Evolutionary conservation across 345 rosid species (phyloP), one percentile per base, ranked within the genome.

Genomic region (Sisymbrium altissimum): DNA sequence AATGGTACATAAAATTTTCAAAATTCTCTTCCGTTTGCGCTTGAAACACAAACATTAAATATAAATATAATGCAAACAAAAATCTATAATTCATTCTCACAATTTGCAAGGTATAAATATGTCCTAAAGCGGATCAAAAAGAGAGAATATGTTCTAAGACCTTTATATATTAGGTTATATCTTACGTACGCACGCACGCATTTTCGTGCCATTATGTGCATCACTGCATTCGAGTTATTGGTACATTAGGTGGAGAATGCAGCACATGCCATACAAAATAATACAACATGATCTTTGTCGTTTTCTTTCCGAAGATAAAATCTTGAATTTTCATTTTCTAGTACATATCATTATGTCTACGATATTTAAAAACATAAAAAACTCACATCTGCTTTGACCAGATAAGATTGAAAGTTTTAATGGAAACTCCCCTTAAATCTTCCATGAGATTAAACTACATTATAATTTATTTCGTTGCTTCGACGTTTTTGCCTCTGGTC

Each of bases 371-470:
- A 48, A 32, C n/a, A 7, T 19, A 12, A 30, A 46, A 27, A 33
- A 25, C 19, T 64, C 48, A 15, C 43, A 38, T 58, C 53, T 74
- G 43, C 29, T 66, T 67, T 76, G 80, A 76, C 75, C 59, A 53
- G 59, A 54, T 62, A 53, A 43, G 41, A 35, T 33, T 69, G 64
- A 54, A 69, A 32, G 39, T 29, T 44, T 36, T 40, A 19, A 41
- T 29, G 46, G 52, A 46, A 53, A 21, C 7, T 55, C 7, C 61
- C 35, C 3, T 9, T 8, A 7, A 53, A 30, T 0, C 33, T 30
- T 4, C 33, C 33, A 4, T 30, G 33, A 30, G 32, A 29, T 29
- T 29, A 29, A 29, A 29, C 32, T 29, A 4, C 33, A 30, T 30
- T 30, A 30, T 53, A 50, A 9, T 61, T 18, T 21, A 12, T 2